Evolutionary conservation across 2,329 filamentous ascomycete species (phyloP), one percentile per base, ranked within the genome.

Genomic region (Aureobasidium lini): DNA sequence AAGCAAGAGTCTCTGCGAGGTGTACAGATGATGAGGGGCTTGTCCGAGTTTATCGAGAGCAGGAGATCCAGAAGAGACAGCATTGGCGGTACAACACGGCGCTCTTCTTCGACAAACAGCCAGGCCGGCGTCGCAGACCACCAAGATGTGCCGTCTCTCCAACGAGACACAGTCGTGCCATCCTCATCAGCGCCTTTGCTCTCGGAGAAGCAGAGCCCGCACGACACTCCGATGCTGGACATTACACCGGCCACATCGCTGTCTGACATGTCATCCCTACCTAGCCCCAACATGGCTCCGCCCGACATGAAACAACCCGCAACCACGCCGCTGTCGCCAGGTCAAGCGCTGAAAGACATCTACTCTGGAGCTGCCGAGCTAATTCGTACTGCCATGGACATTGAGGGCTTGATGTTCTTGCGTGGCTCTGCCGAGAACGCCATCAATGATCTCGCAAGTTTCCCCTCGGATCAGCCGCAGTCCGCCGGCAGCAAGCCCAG

Each of bases 291-390:
- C 28, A 32, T 49, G n/a, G n/a, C n/a, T n/a, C n/a, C n/a, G n/a
- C n/a, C n/a, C n/a, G n/a, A n/a, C n/a, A n/a, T n/a, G n/a, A n/a
- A n/a, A n/a, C n/a, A n/a, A n/a, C n/a, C n/a, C n/a, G n/a, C n/a
- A 32, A 11, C 8, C 37, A 18, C 7, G 9, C 13, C 11, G n/a
- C 18, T 64, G 57, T 68, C 39, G 64, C n/a, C n/a, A n/a, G n/a
- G 48, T 62, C 66, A 31, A 70, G 1, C 72, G 73, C 18, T 54
- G 8, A 48, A 37, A n/a, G 36, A 29, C 67, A 74, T 74, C 4
- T 78, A 79, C 56, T 68, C 69, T 6, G 69, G 77, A 28, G 77
- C 77, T 2, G 75, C 77, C 0, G 74, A 77, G 36, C 64, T 79
- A 0, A 68, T 80, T 4, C 70, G 73, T 1, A 73, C 77, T 53